Base-by-base conservation (phyloP, 2,329 filamentous ascomycete species). In the Blumeria graminis region DNA sequence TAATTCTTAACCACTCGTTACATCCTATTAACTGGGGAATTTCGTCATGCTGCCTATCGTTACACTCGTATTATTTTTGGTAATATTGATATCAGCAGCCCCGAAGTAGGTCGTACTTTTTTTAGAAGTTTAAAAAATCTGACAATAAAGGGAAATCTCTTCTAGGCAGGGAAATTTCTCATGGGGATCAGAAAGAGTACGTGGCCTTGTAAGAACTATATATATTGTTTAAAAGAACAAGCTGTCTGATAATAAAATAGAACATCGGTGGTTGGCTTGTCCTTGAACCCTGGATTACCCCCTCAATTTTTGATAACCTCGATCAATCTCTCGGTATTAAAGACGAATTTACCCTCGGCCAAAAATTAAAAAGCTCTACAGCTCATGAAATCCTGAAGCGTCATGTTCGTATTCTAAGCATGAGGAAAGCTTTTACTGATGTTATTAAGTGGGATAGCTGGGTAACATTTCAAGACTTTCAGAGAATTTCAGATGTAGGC, bases 401-500 rank as follows among this genome's bases (percentile, higher is more conserved):
- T 69, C 68, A 71, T 71, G 62, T 61, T 51, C 56, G 60, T 59
- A 14, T 36, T 28, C 71, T 13, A 39, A 69, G 22, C 48, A 14
- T 8, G 16, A 14, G 13, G 39, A 6, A 36, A 38, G 3, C 50
- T 28, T 22, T 18, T 9, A 45, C 58, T 61, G 43, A 61, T 34
- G 39, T 28, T 1, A 38, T 6, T n/a, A 6, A 63, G 61, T 67
- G 65, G 65, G 64, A 66, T 55, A 60, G 56, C 10, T 67, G 63
- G 63, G 62, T 60, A n/a, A 65, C 61, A 1, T 62, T 62, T 18
- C 61, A 65, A 11, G 76, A 80, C 62, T 77, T 81, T 63, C 67
- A 75, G 61, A 76, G 73, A 60, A 80, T 80, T 61, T 71, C 71
- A 16, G 65, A 71, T 38, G 71, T 74, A 0, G 76, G 77, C 6